Conservation (phyloP, 2,329 filamentous ascomycete genomes). For the Talaromyces sp. region DNA sequence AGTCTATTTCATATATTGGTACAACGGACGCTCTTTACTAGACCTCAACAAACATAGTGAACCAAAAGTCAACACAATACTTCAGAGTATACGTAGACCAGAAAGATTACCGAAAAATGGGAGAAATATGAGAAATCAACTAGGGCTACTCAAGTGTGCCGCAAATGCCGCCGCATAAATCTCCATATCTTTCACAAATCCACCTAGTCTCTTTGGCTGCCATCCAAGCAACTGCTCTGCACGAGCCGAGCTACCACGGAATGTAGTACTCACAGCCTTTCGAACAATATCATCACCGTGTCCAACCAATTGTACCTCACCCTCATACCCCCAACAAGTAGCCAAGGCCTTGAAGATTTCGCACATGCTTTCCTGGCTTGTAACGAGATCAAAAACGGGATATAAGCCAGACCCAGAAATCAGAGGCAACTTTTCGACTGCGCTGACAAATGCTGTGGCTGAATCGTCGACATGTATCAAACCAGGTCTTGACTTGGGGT, state of each 20-base stretch:
- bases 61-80: neutral
- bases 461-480: constrained; percentile 41
- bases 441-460: constrained; percentile 31
- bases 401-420: constrained; percentile 28
- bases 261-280: constrained; percentile 27
- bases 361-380: constrained; percentile 31
- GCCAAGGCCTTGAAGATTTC: constrained; percentile 28
- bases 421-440: constrained; percentile 32
- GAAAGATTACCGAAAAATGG: neutral
- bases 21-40: neutral
- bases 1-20: neutral
- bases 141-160: neutral
- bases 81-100: neutral
- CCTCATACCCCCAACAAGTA: constrained; percentile 26
- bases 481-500: constrained; percentile 23
- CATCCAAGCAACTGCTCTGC: constrained; percentile 34
- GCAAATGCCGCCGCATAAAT: constrained; percentile 18
- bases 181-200: constrained; percentile 23
- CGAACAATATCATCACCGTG: constrained; percentile 26
- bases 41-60: neutral
- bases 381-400: constrained; percentile 39
- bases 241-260: constrained; percentile 25
- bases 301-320: constrained; percentile 26
- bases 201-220: constrained; percentile 29
- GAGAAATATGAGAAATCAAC: neutral